phyloP scores from a whole-genome alignment of 495 filamentous ascomycete genomes.

The Tirmania nivea region DNA sequence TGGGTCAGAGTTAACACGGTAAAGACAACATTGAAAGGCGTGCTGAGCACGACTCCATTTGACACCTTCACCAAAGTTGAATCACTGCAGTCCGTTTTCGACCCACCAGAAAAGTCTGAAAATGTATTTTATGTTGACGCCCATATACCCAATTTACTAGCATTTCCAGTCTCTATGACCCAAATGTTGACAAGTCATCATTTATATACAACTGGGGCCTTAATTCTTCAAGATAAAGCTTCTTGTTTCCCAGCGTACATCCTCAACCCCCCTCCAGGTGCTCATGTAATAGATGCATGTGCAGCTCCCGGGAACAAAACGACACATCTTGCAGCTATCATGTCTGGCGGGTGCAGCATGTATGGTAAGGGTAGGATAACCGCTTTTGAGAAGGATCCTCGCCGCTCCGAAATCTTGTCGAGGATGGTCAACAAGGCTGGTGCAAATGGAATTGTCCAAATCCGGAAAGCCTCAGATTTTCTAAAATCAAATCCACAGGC shows the following conservation, averaged over 20 bases:
- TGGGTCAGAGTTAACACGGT: conserved; percentile 81
- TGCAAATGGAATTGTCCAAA: conserved; percentile 36
- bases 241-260: conserved; percentile 88
- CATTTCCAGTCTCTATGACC: conserved; percentile 37
- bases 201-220: no score
- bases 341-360: not conserved
- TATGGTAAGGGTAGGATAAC: conserved; percentile 13
- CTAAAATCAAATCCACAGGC: conserved; percentile 41
- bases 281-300: conserved; percentile 39
- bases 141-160: conserved; percentile 64
- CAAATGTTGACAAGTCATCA: conserved; percentile 40
- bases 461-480: conserved; percentile 59
- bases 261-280: conserved; percentile 38
- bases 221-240: conserved; percentile 57
- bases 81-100: conserved; percentile 13
- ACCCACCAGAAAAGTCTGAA: conserved; percentile 1
- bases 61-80: not conserved
- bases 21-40: conserved; percentile 42
- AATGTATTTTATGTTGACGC: conserved; percentile 40
- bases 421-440: conserved; percentile 68
- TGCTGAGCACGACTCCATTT: conserved; percentile 20
- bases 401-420: conserved; percentile 45
- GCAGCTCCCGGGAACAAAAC: conserved; percentile 95
- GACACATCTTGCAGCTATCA: conserved; percentile 52
- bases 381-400: conserved; percentile 41